Conservation (phyloP, 140 eudicot species). For the Cichorium intybus region DNA sequence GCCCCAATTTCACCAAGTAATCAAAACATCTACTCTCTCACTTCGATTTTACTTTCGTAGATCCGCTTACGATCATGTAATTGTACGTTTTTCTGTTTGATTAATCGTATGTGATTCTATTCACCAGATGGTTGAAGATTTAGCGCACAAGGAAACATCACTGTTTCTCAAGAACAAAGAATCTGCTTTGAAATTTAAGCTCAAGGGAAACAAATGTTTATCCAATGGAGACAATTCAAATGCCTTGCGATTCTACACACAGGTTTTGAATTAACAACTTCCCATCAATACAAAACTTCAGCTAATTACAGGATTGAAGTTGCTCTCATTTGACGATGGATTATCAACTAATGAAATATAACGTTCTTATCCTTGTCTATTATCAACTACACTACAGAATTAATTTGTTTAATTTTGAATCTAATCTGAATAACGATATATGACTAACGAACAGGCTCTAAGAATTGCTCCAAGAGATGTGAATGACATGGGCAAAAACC, state of each 20-base stretch:
- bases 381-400: background rate
- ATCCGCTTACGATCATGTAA: conserved; percentile 1
- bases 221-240: conserved; percentile 50
- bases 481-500: conserved; percentile 54
- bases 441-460: conserved; percentile 55
- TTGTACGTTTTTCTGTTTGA: background rate
- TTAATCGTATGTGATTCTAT: background rate
- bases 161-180: conserved; percentile 64
- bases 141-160: conserved; percentile 49
- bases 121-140: conserved; percentile 59
- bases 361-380: background rate
- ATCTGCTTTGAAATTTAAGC: conserved; percentile 65
- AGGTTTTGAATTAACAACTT: conserved; percentile 31
- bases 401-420: background rate
- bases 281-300: background rate
- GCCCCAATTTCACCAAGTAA: conserved; percentile 81
- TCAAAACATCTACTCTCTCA: background rate
- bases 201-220: conserved; percentile 72
- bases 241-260: conserved; percentile 72
- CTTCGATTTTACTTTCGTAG: background rate
- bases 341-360: conserved; percentile 1
- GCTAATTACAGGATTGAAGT: background rate
- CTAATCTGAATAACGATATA: background rate
- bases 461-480: conserved; percentile 71
- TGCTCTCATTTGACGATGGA: background rate